Percentiles rank a stretch among this genome's conserved stretches.
Evolutionary conservation across 1,284 basidiomycete genomes (phyloP).

Genomic region (Mycocalia duriaeana): DNA sequence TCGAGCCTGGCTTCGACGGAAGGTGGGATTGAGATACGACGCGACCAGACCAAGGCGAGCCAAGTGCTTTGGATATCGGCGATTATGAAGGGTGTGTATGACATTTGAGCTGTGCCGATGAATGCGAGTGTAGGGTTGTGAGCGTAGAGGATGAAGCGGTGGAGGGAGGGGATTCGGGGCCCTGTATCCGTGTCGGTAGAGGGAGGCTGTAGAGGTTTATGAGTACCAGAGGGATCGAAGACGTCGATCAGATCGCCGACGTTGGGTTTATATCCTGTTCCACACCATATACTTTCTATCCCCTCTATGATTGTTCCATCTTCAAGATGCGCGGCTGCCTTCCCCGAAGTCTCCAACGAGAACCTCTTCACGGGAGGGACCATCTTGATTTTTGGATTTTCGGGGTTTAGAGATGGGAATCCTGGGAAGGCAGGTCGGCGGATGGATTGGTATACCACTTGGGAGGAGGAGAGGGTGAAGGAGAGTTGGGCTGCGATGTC

Average conservation of each 20-base stretch:
- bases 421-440: constrained; percentile 32
- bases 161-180: constrained; percentile 34
- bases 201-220: not conserved
- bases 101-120: constrained; percentile 31
- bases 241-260: constrained; percentile 27
- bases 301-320: constrained; percentile 32
- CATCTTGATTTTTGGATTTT: constrained; percentile 34
- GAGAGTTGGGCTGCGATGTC: constrained; percentile 42
- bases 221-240: constrained; percentile 28
- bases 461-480: constrained; percentile 25
- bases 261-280: constrained; percentile 45
- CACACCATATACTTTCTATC: constrained; percentile 37
- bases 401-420: constrained; percentile 36
- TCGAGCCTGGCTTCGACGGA: constrained; percentile 24
- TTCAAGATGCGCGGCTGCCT: constrained; percentile 27
- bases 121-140: constrained; percentile 40
- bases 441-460: constrained; percentile 39
- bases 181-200: not conserved
- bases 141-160: constrained; percentile 40
- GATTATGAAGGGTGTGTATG: constrained; percentile 39
- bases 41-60: constrained; percentile 34
- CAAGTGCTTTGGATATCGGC: constrained; percentile 40
- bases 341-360: no score
- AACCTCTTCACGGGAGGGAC: constrained; percentile 32
- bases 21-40: constrained; percentile 23